Base-by-base conservation (phyloP, 257 asterid genomes). In the Nicotiana otophora region DNA sequence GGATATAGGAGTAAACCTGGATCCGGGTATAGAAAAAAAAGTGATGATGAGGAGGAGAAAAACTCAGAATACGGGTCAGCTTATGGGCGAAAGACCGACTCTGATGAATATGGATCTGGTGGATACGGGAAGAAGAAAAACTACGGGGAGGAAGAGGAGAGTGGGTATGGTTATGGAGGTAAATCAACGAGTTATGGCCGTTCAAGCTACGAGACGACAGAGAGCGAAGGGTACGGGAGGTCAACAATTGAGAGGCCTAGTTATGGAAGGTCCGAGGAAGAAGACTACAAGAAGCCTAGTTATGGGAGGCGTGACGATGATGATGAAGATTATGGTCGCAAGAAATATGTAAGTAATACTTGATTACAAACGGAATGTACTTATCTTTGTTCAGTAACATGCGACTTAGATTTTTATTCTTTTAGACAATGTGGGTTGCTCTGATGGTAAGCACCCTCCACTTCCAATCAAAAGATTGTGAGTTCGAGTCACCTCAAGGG, bases 331-430 rank as follows among this genome's bases (percentile, higher is more conserved):
- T 82, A 94, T 89, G 93, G 93, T 81, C 95, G 92, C 84, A 91
- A 91, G 91, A 92, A 90, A 92, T 90, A 92, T 66, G 98, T 95
- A 53, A 89, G 95, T 68, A 31, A 3, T 31, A 12, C 76, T 75
- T 61, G 30, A 42, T 51, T 36, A 7, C 15, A 0, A 46, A 72
- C 3, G 39, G 61, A 72, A 75, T 26, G 28, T 4, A 53, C 7
- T 48, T 15, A 74, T 48, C 15, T 65, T 2, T 33, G 23, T 31
- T 66, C 74, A 4, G 48, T 3, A 64, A n/a, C 42, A 64, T 28
- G 8, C 9, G 14, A 65, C 20, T 20, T 14, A 23, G 15, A 72
- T 34, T 72, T 23, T 14, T 72, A 7, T 23, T 46, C 79, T 72
- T 72, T 14, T 39, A 46, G n/a, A n/a, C n/a, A n/a, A n/a, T n/a